phyloP scores from a whole-genome alignment of 2,329 filamentous ascomycete genomes.

The Malbranchea cinnamomea region DNA sequence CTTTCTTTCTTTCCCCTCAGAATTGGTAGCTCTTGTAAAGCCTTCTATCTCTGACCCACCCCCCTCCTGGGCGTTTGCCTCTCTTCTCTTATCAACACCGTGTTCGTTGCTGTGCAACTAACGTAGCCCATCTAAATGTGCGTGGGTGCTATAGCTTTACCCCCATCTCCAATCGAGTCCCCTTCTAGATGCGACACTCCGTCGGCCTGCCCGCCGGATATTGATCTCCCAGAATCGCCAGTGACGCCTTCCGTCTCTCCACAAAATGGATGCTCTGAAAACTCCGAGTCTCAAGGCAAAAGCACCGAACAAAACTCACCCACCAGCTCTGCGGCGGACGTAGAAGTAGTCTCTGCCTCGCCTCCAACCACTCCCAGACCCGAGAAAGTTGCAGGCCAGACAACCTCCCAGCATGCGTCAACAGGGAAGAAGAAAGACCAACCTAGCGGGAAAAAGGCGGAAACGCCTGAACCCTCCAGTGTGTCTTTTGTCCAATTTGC shows the following conservation, averaged over 20 bases:
- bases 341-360: background rate
- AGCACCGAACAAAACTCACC: too few species aligned
- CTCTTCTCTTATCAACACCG: conserved; percentile 2
- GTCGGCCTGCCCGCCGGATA: conserved; percentile 14
- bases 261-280: too few species aligned
- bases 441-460: too few species aligned
- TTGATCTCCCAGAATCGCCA: conserved; percentile 14
- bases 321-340: too few species aligned
- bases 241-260: conserved; percentile 14
- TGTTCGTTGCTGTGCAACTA: background rate
- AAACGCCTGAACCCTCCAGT: conserved; percentile 12
- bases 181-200: conserved; percentile 22
- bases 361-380: background rate
- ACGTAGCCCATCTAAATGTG: too few species aligned
- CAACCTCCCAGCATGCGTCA: too few species aligned
- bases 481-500: conserved; percentile 32
- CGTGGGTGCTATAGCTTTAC: conserved; percentile 15
- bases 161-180: conserved; percentile 17
- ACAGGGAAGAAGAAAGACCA: too few species aligned
- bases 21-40: too few species aligned
- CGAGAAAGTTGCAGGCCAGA: too few species aligned
- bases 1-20: conserved; percentile 12
- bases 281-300: too few species aligned
- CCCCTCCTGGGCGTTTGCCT: conserved; percentile 5
- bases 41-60: too few species aligned